Evolutionary conservation across 495 filamentous ascomycete genomes (phyloP), one percentile per base, ranked within the genome.

Genomic region (Cenococcum geophilum): DNA sequence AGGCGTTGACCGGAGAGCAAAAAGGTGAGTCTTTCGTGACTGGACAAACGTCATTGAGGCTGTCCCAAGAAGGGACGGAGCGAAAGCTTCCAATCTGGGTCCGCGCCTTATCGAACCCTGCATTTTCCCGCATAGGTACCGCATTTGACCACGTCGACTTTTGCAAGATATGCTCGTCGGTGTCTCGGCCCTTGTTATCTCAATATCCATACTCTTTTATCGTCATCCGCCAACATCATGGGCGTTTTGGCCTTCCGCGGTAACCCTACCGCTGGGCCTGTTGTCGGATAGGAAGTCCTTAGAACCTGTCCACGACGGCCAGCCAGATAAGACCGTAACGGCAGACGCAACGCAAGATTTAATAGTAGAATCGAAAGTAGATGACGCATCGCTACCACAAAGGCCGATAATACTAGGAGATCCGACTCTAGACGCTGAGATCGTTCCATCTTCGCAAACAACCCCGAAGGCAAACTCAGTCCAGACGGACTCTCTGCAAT

Each of bases 181-280:
- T 56, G 66, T 83, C 55, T 80, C 80, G 5, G 67, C 83, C 21
- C 72, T 84, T 61, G 68, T 83, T 58, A 81, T 77, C 20, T 81
- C 81, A 0, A 58, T 83, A 37, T 72, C 82, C 14, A 75, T 79
- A 52, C 67, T 82, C 56, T 73, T 76, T 56, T 77, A 81, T 58
- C 73, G 74, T 55, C 76, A 74, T 61, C 78, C 77, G 34, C 71
- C 76, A 8, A 74, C 73, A 62, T 60, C 77, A 50, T 74, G 74
- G 51, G 55, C 32, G 9, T 8, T 48, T 37, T 55, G 34, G 10
- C 14, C 23, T 5, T 47, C 25, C 20, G 20, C 58, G 1, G 9
- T 55, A 1, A 25, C 63, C 47, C 67, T 77, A 18, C 60, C 78
- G 20, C 57, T 66, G 56, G 71, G 63, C 63, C 52, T 60, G 60